Evolutionary conservation across 176 grass and related monocot genomes (phyloP).

Genomic region (Leersia perrieri): DNA sequence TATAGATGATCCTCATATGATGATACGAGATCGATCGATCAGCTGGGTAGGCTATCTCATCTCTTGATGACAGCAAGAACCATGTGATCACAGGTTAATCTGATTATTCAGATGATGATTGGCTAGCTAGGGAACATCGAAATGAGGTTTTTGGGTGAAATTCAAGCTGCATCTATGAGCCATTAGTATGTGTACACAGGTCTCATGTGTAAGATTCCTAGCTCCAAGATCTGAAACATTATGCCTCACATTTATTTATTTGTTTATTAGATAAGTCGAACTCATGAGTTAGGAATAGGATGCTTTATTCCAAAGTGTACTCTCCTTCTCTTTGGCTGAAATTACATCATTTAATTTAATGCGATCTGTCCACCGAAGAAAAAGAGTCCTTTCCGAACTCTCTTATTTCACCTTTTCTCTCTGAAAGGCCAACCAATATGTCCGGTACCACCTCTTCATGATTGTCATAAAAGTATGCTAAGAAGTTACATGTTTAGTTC

Average conservation of each 20-base stretch:
- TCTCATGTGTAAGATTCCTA: background rate
- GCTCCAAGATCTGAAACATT: background rate
- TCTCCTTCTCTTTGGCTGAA: background rate
- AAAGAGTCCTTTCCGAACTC: background rate
- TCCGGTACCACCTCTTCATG: background rate
- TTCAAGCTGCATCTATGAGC: background rate
- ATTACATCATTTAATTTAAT: background rate
- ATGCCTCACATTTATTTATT: background rate
- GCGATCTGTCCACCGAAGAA: background rate
- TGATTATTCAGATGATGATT: background rate
- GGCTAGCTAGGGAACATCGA: background rate
- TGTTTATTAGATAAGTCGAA: background rate
- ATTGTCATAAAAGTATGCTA: background rate
- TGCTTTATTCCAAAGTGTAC: slow-evolving; percentile 18
- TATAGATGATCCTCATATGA: background rate
- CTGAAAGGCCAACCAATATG: background rate
- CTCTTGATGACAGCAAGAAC: background rate
- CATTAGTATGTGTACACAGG: background rate
- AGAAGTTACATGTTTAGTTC: background rate
- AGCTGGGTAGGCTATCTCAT: background rate
- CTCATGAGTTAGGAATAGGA: background rate
- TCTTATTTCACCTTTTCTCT: background rate
- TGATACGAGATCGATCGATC: background rate
- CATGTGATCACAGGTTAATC: background rate
- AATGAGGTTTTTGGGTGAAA: background rate